Evolutionary conservation across 768 basidiomycete genomes (phyloP), one percentile per base, ranked within the genome.

Genomic region (Termitomyces sp.): DNA sequence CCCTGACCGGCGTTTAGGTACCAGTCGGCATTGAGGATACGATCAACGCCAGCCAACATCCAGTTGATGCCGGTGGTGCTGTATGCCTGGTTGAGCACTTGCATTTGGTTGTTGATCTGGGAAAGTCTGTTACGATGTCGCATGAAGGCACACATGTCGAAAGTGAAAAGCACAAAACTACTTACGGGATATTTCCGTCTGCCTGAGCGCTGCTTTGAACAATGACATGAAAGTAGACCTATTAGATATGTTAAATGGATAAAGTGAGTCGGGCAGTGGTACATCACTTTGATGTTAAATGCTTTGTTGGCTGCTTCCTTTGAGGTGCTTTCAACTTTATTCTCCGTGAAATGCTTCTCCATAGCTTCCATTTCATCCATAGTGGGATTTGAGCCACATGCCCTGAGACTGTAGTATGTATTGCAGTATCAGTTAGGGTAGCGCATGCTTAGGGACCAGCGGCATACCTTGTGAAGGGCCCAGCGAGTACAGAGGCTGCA

Each of bases 151-250:
- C n/a, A n/a, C n/a, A 45, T 11, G 16, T 3, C 13, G 23, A 22
- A 15, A 9, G 25, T 11, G 27, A 22, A 35, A 12, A 32, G 40
- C 1, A 20, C n/a, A 44, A 27, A 31, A n/a, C n/a, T n/a, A n/a
- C n/a, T n/a, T n/a, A n/a, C n/a, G n/a, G n/a, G n/a, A n/a, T n/a
- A n/a, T n/a, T n/a, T n/a, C n/a, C n/a, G n/a, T n/a, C n/a, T n/a
- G n/a, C n/a, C n/a, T n/a, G n/a, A n/a, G n/a, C n/a, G n/a, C n/a
- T n/a, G n/a, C n/a, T n/a, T n/a, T n/a, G n/a, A n/a, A n/a, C n/a
- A n/a, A n/a, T n/a, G n/a, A 52, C 32, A n/a, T 35, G 51, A 5
- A 29, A 42, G n/a, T 42, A 52, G 20, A 52, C 42, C 41, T 52
- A n/a, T n/a, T n/a, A n/a, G n/a, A n/a, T n/a, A n/a, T n/a, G n/a